A percentile compares a stretch with the other conserved stretches of the same genome.
These are phyloP conservation scores for Cercospora zeina DNA, from an alignment of 2,329 filamentous ascomycete genomes.

Conservation along the genomic window DNA sequence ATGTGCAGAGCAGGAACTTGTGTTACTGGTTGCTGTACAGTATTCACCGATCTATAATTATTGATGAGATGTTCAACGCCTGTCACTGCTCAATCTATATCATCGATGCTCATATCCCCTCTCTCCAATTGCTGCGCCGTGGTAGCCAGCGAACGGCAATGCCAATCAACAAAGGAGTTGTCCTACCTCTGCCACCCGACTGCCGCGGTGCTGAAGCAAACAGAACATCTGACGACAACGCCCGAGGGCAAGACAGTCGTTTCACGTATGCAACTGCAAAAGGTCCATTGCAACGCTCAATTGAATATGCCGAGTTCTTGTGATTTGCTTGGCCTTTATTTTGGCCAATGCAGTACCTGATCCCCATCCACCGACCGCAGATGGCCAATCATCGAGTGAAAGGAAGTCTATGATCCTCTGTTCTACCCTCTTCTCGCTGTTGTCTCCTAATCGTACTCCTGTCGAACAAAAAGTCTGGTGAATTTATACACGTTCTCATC, in stretches of 20 bases:
- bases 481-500: conserved; percentile 1
- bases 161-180: background rate
- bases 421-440: background rate
- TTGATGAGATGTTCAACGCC: no score
- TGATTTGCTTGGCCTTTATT: background rate
- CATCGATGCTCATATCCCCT: background rate
- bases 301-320: background rate
- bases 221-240: background rate
- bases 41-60: no score
- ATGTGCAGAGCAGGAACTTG: no score
- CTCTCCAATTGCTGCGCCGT: no score
- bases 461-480: background rate
- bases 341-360: background rate
- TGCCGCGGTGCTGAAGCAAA: background rate
- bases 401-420: background rate
- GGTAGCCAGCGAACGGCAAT: no score
- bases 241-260: no score
- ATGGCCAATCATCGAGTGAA: background rate
- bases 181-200: background rate
- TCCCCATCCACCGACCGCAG: background rate
- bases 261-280: no score
- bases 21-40: no score
- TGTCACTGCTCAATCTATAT: no score
- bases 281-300: background rate
- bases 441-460: background rate